Percentiles rank a stretch among this genome's conserved stretches.
Evolutionary conservation across 352 stramenopile species (phyloP).

Genomic region (Phytophthora ramorum): DNA sequence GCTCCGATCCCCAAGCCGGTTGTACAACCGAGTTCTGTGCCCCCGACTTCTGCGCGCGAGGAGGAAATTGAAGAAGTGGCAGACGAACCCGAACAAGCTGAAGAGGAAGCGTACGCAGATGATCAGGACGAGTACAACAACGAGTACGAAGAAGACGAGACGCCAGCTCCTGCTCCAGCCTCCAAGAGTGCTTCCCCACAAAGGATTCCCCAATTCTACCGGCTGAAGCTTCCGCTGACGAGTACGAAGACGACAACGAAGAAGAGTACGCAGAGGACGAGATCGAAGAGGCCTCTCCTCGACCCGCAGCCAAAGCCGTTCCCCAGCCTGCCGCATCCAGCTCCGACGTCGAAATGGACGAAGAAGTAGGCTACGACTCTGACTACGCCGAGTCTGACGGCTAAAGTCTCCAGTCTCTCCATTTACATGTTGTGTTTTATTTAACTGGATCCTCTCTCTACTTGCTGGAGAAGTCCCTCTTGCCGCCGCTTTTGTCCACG

Average conservation of each 20-base stretch:
- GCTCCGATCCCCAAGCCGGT: slow-evolving; percentile 5
- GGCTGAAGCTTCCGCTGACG: slow-evolving; percentile 13
- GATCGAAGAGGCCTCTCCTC: slow-evolving; percentile 25
- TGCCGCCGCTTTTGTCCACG: slow-evolving; percentile 93
- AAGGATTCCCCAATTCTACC: background rate
- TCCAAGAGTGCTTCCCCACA: slow-evolving; percentile 1
- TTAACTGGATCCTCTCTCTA: slow-evolving; percentile 28
- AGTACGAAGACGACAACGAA: slow-evolving; percentile 37
- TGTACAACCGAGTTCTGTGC: background rate
- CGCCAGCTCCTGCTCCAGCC: slow-evolving; percentile 6
- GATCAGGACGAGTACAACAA: slow-evolving; percentile 50
- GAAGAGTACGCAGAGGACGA: slow-evolving; percentile 37
- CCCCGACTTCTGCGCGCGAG: slow-evolving; percentile 19
- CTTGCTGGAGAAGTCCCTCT: slow-evolving; percentile 66
- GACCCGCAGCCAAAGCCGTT: slow-evolving; percentile 6
- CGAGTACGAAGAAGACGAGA: slow-evolving; percentile 51
- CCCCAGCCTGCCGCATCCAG: background rate
- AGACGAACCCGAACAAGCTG: slow-evolving; percentile 14
- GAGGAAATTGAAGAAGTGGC: slow-evolving; percentile 30
- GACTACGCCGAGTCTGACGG: slow-evolving; percentile 70
- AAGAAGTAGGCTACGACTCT: slow-evolving; percentile 50
- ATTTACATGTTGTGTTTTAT: slow-evolving; percentile 5
- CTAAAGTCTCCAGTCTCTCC: background rate
- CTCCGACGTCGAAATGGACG: slow-evolving; percentile 44
- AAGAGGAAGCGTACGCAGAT: slow-evolving; percentile 41